These are phyloP conservation scores for Knufia fluminis DNA, from an alignment of 2,329 filamentous ascomycete species.

Conservation along the genomic window DNA sequence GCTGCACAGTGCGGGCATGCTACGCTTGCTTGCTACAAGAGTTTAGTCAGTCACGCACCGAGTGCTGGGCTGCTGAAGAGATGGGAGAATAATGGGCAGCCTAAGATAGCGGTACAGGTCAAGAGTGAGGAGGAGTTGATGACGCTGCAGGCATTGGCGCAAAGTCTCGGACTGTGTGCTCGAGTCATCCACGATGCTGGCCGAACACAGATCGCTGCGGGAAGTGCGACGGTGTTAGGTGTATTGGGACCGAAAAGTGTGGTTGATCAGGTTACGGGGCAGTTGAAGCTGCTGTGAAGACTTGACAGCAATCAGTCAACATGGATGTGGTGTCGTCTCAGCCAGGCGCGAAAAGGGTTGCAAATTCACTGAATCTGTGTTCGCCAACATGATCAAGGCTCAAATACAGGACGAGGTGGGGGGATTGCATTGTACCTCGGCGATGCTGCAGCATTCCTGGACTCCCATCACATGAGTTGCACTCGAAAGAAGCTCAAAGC, in stretches of 20 bases:
- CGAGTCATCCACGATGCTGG: slow-evolving; percentile 93
- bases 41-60: slow-evolving; percentile 51
- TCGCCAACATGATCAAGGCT: too few relatives aligned
- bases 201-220: slow-evolving; percentile 88
- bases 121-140: slow-evolving; percentile 74
- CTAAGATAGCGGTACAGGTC: slow-evolving; percentile 85
- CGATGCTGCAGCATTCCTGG: too few relatives aligned
- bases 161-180: slow-evolving; percentile 75
- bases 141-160: slow-evolving; percentile 68
- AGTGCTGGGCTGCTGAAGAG: slow-evolving; percentile 57
- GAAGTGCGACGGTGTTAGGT: slow-evolving; percentile 85
- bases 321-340: too few relatives aligned
- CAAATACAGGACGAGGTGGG: too few relatives aligned
- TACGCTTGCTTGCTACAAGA: slow-evolving; percentile 96
- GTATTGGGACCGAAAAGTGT: slow-evolving; percentile 73
- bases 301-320: too few relatives aligned
- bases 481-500: too few relatives aligned
- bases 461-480: too few relatives aligned
- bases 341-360: too few relatives aligned
- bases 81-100: slow-evolving; percentile 81
- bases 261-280: slow-evolving; percentile 76
- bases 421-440: too few relatives aligned
- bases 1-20: slow-evolving; percentile 91
- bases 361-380: too few relatives aligned
- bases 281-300: slow-evolving; percentile 67